phyloP scores from a whole-genome alignment of 108 stramenopile genomes.

The Stephanodiscus minutulus region DNA sequence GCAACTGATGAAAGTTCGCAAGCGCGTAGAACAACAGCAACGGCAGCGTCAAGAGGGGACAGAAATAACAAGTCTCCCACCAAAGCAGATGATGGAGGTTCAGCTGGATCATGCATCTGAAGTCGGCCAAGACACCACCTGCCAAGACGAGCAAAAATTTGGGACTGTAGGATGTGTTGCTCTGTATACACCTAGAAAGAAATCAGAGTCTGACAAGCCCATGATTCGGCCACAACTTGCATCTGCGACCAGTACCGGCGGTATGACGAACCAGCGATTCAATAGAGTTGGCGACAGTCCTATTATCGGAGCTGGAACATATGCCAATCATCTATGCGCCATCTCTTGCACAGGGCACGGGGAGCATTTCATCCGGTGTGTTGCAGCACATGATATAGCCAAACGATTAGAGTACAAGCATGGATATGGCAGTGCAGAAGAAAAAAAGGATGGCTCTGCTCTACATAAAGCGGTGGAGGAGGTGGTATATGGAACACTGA shows the following conservation, averaged over 20 bases:
- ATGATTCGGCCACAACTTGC: conserved; percentile 20
- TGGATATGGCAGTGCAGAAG: conserved; percentile 10
- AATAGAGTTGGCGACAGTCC: conserved; percentile 38
- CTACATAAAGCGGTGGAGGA: conserved; percentile 30
- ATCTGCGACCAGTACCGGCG: conserved; percentile 45
- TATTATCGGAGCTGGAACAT: conserved; percentile 43
- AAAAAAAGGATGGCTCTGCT: conserved; percentile 3
- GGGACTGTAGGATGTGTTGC: conserved; percentile 47
- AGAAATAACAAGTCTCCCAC: not conserved
- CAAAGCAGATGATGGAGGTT: conserved; percentile 21
- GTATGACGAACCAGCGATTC: conserved; percentile 39
- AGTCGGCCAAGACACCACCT: not conserved
- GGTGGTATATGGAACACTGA: conserved; percentile 27
- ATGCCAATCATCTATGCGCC: conserved; percentile 42
- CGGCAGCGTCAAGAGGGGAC: not conserved
- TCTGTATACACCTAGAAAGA: too few species aligned
- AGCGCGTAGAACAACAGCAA: conserved; percentile 1
- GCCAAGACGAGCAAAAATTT: conserved; percentile 23
- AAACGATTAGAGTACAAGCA: conserved; percentile 41
- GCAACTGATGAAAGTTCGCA: conserved; percentile 25
- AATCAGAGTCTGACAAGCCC: too few species aligned
- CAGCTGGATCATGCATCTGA: conserved; percentile 33
- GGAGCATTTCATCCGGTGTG: conserved; percentile 40
- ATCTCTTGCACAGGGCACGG: conserved; percentile 46
- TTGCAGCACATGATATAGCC: conserved; percentile 41